A percentile compares a stretch with the other conserved stretches of the same genome.
Conservation (phyloP, 148 eudicot genomes). For the Oxyria digyna region DNA sequence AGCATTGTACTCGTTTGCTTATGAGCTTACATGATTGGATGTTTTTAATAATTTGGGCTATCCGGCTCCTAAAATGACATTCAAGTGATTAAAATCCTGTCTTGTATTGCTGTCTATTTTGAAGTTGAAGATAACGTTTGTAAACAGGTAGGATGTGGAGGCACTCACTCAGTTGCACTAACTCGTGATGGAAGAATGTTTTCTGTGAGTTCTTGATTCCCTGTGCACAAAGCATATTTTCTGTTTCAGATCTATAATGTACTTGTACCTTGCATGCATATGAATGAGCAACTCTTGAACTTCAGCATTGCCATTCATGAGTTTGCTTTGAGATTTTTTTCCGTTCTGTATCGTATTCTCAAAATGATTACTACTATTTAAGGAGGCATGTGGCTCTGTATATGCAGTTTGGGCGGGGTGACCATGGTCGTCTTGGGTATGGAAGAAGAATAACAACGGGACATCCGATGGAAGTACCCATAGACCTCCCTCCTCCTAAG, state of each 20-base stretch:
- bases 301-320: background rate
- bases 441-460: constrained; percentile 82
- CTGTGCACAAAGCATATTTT: background rate
- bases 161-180: constrained; percentile 95
- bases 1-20: background rate
- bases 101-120: background rate
- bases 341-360: too few species aligned
- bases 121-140: background rate
- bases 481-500: constrained; percentile 49
- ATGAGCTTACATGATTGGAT: background rate
- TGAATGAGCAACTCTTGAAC: background rate
- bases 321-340: background rate
- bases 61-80: background rate
- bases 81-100: background rate
- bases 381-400: background rate
- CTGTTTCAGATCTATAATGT: background rate
- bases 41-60: background rate
- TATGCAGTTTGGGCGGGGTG: constrained; percentile 89
- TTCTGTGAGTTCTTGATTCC: constrained; percentile 35
- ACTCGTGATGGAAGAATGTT: constrained; percentile 85
- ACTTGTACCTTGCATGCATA: background rate
- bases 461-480: constrained; percentile 82
- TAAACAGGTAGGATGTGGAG: constrained; percentile 86
- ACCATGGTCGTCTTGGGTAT: constrained; percentile 95
- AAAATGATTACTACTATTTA: too few species aligned